Base-by-base conservation (phyloP, 331 rosid genomes). In the Dryas integrifolia region DNA sequence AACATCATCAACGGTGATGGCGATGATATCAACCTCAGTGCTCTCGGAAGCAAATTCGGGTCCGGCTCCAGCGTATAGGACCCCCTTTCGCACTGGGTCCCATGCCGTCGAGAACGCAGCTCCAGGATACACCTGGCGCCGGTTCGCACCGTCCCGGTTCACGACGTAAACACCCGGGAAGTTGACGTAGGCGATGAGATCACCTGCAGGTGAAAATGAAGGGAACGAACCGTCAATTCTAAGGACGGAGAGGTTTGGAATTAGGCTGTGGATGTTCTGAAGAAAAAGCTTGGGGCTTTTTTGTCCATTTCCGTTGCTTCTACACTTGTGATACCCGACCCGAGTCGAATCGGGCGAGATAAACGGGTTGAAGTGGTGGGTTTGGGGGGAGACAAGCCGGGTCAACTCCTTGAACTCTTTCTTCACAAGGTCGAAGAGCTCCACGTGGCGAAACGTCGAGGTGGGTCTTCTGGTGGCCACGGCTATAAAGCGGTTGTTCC, bases 351-450 rank as follows among this genome's bases (percentile, higher is more conserved):
- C 98, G 5, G 90, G 78, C 4, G 97, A 91, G 67, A 93, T 71
- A 72, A 94, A 94, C 65, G 98, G 98, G 88, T 94, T 94, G 5
- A 87, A 83, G 73, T 94, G 96, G 77, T 94, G 97, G 35, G 88
- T 2, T 0, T 57, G 4, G 0, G 96, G 97, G 0, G 98, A 83
- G 55, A 89, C 81, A 3, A 35, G 69, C 0, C 89, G 82, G 53
- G 98, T 94, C 9, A 94, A 56, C 83, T 91, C 95, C 48, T 12
- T 80, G 85, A 94, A 94, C 80, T 87, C 86, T 53, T 75, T 82
- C 44, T 52, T 75, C 21, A 47, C 67, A 50, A 94, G 67, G 70
- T 91, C 72, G 50, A 87, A 88, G 14, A 91, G 55, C 81, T 94
- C 97, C 18, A 91, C 80, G 69, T 94, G 98, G 26, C 98, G 98